phyloP scores from a whole-genome alignment of 2,329 filamentous ascomycete species.

The Lasiodiplodia sp. region DNA sequence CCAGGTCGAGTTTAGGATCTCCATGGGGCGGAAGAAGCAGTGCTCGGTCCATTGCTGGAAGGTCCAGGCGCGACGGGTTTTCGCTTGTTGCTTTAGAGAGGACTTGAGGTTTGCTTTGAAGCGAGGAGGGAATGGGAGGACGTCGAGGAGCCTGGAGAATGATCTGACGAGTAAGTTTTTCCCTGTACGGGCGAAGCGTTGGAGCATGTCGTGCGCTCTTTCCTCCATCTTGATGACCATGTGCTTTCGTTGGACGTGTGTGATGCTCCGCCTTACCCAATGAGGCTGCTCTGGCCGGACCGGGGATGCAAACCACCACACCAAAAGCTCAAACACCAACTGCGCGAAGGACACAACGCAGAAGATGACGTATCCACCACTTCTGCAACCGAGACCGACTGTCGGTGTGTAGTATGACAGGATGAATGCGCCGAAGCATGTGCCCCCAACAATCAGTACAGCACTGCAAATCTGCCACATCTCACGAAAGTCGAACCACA shows the following conservation, averaged over 20 bases:
- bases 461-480: slow-evolving; percentile 52
- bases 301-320: slow-evolving; percentile 44
- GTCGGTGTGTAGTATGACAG: slow-evolving; percentile 55
- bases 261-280: slow-evolving; percentile 17
- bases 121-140: slow-evolving; percentile 28
- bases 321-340: slow-evolving; percentile 48
- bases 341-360: slow-evolving; percentile 41
- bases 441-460: slow-evolving; percentile 46
- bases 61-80: neutral
- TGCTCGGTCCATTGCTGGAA: slow-evolving; percentile 36
- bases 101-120: neutral
- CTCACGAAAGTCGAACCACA: slow-evolving; percentile 54
- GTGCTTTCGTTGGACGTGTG: neutral
- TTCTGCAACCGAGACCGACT: slow-evolving; percentile 52
- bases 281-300: slow-evolving; percentile 20
- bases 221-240: slow-evolving; percentile 16
- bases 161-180: slow-evolving; percentile 14
- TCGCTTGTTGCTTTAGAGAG: neutral
- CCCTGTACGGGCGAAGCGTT: slow-evolving; percentile 19
- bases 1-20: slow-evolving; percentile 48
- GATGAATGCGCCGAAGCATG: slow-evolving; percentile 49
- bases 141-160: slow-evolving; percentile 28
- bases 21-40: slow-evolving; percentile 42
- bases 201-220: slow-evolving; percentile 4
- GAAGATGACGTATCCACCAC: slow-evolving; percentile 55